These are phyloP conservation scores for Blumeriella jaapii DNA, from an alignment of 2,329 filamentous ascomycete genomes.

Conservation along the genomic window DNA sequence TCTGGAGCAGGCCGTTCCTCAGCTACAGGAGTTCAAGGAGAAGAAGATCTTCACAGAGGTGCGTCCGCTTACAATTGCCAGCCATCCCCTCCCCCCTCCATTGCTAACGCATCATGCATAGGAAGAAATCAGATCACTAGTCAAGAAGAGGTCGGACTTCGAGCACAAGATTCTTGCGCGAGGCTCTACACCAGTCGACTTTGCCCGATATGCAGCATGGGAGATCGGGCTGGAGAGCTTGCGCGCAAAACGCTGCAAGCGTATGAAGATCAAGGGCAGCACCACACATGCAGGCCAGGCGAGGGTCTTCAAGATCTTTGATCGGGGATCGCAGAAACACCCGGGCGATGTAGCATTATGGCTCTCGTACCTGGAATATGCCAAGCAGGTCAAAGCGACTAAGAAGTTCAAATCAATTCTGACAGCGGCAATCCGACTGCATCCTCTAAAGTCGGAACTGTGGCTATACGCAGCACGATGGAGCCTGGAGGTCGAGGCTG, in stretches of 20 bases:
- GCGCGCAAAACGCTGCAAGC: slow-evolving; percentile 69
- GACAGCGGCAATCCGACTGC: slow-evolving; percentile 65
- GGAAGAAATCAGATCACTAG: slow-evolving; percentile 83
- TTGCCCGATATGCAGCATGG: slow-evolving; percentile 70
- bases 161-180: slow-evolving; percentile 84
- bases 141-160: slow-evolving; percentile 82
- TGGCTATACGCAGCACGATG: slow-evolving; percentile 79
- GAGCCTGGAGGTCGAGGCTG: slow-evolving; percentile 65
- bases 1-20: slow-evolving; percentile 82
- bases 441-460: slow-evolving; percentile 69
- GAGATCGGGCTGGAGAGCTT: slow-evolving; percentile 61
- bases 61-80: slow-evolving; percentile 15
- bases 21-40: slow-evolving; percentile 82
- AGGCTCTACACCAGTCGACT: slow-evolving; percentile 66
- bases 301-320: slow-evolving; percentile 80
- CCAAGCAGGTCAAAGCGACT: slow-evolving; percentile 53
- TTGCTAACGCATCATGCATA: slow-evolving; percentile 28
- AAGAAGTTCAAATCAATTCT: slow-evolving; percentile 55
- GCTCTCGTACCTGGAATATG: slow-evolving; percentile 82
- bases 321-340: slow-evolving; percentile 75
- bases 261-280: slow-evolving; percentile 60
- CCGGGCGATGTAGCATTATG: slow-evolving; percentile 72
- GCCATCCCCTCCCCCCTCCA: not conserved
- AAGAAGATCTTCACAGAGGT: slow-evolving; percentile 84
- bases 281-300: slow-evolving; percentile 63